These are phyloP conservation scores for Lipomyces anomalus DNA, from an alignment of 805 yeast genomes.

Conservation along the genomic window DNA sequence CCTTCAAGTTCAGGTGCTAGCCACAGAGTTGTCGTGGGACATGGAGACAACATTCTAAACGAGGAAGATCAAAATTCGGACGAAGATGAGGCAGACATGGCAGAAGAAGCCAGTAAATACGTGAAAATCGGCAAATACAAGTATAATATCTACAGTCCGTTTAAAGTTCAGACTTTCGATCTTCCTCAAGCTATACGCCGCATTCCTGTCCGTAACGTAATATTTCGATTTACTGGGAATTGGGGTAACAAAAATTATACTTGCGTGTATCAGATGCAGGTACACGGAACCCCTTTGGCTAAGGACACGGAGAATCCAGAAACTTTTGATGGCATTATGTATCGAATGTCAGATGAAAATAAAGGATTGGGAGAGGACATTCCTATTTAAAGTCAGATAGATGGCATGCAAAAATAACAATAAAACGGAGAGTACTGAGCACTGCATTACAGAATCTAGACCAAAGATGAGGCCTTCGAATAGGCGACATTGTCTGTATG, in stretches of 20 bases:
- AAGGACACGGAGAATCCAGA: neutral
- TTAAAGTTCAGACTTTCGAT: slow-evolving; percentile 23
- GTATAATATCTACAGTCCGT: slow-evolving; percentile 24
- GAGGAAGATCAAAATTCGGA: too few species aligned
- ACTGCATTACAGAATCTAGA: too few species aligned
- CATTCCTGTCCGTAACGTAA: slow-evolving; percentile 22
- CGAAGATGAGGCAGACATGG: neutral
- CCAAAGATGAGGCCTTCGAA: too few species aligned
- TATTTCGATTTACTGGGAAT: slow-evolving; percentile 28
- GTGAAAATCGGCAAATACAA: slow-evolving; percentile 23
- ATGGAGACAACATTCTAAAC: too few species aligned
- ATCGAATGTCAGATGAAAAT: slow-evolving; percentile 2
- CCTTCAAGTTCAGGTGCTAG: too few species aligned
- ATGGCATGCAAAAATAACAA: too few species aligned
- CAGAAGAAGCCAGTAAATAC: slow-evolving; percentile 4
- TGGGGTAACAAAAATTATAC: slow-evolving; percentile 33
- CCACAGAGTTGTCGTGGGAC: neutral
- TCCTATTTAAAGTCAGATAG: slow-evolving; percentile 31
- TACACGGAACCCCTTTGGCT: slow-evolving; percentile 27
- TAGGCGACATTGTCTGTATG: too few species aligned
- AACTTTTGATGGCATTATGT: neutral
- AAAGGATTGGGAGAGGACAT: slow-evolving; percentile 9
- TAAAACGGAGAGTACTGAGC: too few species aligned
- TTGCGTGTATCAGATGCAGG: slow-evolving; percentile 31
- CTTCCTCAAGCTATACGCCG: slow-evolving; percentile 19